A percentile compares a stretch with the other conserved stretches of the same genome.
These are phyloP conservation scores for Rubroshorea leprosula DNA, from an alignment of 345 rosid genomes.

Conservation along the genomic window DNA sequence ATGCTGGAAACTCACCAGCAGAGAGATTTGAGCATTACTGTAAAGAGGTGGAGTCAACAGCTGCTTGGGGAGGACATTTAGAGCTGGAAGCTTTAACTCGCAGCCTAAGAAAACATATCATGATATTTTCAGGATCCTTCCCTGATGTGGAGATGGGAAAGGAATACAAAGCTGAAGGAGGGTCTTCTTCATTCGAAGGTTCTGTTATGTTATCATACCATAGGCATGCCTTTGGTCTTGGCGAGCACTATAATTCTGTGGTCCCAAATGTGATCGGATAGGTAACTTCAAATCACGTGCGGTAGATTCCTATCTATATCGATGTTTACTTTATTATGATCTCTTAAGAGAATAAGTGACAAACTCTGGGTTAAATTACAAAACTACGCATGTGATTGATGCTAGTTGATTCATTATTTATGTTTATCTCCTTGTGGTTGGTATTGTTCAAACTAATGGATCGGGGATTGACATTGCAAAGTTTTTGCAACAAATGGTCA, in stretches of 20 bases:
- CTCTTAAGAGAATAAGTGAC: slow-evolving; percentile 3
- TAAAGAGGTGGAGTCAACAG: slow-evolving; percentile 56
- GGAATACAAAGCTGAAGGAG: slow-evolving; percentile 41
- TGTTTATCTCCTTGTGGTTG: no score
- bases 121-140: slow-evolving; percentile 56
- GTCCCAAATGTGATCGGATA: slow-evolving; percentile 25
- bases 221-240: slow-evolving; percentile 63
- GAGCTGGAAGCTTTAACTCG: slow-evolving; percentile 66
- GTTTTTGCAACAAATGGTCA: no score
- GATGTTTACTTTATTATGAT: slow-evolving; percentile 2
- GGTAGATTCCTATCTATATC: not conserved
- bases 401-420: slow-evolving; percentile 1
- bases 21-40: slow-evolving; percentile 57
- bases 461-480: no score
- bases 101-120: slow-evolving; percentile 44
- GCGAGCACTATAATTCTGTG: slow-evolving; percentile 63
- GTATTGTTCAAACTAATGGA: no score
- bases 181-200: slow-evolving; percentile 12
- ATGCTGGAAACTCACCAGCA: slow-evolving; percentile 22
- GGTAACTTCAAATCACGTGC: not conserved
- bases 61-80: slow-evolving; percentile 69
- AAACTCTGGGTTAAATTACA: slow-evolving; percentile 7
- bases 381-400: slow-evolving; percentile 2
- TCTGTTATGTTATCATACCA: slow-evolving; percentile 50
- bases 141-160: slow-evolving; percentile 78